Base-by-base conservation (phyloP, 1,284 basidiomycete species). In the Ustilago sp. region DNA sequence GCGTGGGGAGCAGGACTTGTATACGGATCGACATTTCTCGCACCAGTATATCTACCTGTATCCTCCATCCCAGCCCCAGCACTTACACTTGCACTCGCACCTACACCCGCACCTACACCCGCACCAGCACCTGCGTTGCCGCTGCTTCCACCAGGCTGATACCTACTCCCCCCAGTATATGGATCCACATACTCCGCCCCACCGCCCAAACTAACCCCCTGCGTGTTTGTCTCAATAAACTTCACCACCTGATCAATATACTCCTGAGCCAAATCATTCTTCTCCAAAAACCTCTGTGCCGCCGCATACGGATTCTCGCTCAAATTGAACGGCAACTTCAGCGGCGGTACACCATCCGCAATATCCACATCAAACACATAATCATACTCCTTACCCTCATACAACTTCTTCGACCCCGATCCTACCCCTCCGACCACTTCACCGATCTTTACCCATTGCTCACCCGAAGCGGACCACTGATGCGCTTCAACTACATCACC, bases 311-410 rank as follows among this genome's bases (percentile, higher is more conserved):
- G 92, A 86, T 98, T 98, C 78, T 99, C 96, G 52, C 59, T 77
- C 31, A 81, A 67, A 53, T 98, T 98, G 87, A 93, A 99, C 0
- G 96, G 95, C 36, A 99, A 89, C 85, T 98, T 98, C 74, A 99
- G 89, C 7, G 95, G 92, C 7, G 96, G 95, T 28, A 91, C 91
- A 8, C 94, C 96, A 76, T 98, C 96, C 75, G 94, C 90, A 34
- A 98, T 92, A 83, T 98, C 96, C 19, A 99, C 95, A 82, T 98
- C 95, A 82, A 99, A 99, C 8, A 99, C 96, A 82, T 98, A 96
- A 87, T 99, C 97, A 84, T 95, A 99, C 87, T 98, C 96, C 85
- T 92, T 92, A 35, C 97, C 97, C 43, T 87, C 80, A 85, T 93
- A 92, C 6, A 96, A 89, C 86, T 96, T 94, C 87, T 94, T 98